A percentile compares a stretch with the other conserved stretches of the same genome.
phyloP scores from a whole-genome alignment of 495 filamentous ascomycete species.

The Diplogelasinospora grovesii region DNA sequence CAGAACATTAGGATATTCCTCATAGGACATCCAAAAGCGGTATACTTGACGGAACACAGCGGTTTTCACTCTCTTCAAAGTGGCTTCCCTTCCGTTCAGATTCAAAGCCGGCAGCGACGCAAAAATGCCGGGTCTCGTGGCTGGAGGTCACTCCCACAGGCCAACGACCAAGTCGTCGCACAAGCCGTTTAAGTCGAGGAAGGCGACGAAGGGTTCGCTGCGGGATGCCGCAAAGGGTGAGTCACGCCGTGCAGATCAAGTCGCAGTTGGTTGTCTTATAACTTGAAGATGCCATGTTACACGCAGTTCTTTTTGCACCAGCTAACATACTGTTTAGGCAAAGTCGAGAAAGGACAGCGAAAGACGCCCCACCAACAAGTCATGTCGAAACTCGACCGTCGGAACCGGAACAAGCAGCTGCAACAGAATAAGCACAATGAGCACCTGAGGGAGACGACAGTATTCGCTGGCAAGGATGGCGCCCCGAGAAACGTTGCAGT shows the following conservation, averaged over 20 bases:
- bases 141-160: constrained; percentile 70
- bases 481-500: constrained; percentile 90
- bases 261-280: not conserved
- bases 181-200: constrained; percentile 86
- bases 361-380: constrained; percentile 92
- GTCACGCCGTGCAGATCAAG: constrained; percentile 6
- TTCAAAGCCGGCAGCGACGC: constrained; percentile 76
- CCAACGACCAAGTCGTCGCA: constrained; percentile 78
- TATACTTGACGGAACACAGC: too few species aligned
- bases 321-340: constrained; percentile 28
- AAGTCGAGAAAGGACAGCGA: constrained; percentile 53
- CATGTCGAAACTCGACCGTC: constrained; percentile 92
- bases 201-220: constrained; percentile 79
- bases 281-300: not conserved
- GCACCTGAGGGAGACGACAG: constrained; percentile 61
- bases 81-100: constrained; percentile 73
- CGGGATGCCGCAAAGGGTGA: constrained; percentile 73
- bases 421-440: constrained; percentile 74
- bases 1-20: too few species aligned
- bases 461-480: constrained; percentile 78
- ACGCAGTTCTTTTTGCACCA: not conserved
- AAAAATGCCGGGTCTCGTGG: constrained; percentile 52
- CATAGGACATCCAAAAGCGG: not conserved
- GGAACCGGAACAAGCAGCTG: constrained; percentile 86
- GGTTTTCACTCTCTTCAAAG: constrained; percentile 19